These are phyloP conservation scores for Hemileia vastatrix DNA, from an alignment of 1,284 basidiomycete genomes.

Conservation along the genomic window DNA sequence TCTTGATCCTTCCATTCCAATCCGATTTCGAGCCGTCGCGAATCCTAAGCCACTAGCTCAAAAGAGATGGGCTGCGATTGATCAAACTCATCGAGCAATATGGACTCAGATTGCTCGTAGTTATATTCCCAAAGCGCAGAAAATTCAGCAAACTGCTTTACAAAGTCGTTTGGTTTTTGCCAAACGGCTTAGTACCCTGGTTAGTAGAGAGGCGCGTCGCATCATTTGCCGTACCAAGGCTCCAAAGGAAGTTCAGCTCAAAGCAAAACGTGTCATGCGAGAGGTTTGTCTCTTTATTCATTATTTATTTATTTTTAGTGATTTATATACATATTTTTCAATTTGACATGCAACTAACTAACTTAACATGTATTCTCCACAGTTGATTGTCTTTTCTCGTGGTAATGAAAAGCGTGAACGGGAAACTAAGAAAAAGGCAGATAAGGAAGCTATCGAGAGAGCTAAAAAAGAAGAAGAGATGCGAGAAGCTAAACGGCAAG, in stretches of 20 bases:
- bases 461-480: constrained; percentile 92
- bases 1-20: constrained; percentile 13
- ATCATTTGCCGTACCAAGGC: constrained; percentile 70
- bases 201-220: constrained; percentile 70
- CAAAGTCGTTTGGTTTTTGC: constrained; percentile 51
- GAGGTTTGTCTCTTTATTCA: constrained; percentile 33
- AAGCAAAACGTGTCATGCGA: constrained; percentile 71
- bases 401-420: constrained; percentile 86
- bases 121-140: constrained; percentile 43
- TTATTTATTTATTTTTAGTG: not conserved
- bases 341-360: not conserved
- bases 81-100: constrained; percentile 40
- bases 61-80: constrained; percentile 28
- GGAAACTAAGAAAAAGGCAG: constrained; percentile 82
- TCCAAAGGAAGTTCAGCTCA: constrained; percentile 76
- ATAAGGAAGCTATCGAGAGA: constrained; percentile 81
- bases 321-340: constrained; percentile 24
- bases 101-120: constrained; percentile 42
- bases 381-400: constrained; percentile 95
- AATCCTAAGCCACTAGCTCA: constrained; percentile 22
- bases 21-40: constrained; percentile 11
- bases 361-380: not conserved
- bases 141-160: constrained; percentile 37
- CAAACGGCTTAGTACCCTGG: constrained; percentile 66
- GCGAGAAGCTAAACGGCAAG: constrained; percentile 86